These are phyloP conservation scores for Colletotrichum chlorophyti DNA, from an alignment of 2,329 filamentous ascomycete genomes.

Conservation along the genomic window DNA sequence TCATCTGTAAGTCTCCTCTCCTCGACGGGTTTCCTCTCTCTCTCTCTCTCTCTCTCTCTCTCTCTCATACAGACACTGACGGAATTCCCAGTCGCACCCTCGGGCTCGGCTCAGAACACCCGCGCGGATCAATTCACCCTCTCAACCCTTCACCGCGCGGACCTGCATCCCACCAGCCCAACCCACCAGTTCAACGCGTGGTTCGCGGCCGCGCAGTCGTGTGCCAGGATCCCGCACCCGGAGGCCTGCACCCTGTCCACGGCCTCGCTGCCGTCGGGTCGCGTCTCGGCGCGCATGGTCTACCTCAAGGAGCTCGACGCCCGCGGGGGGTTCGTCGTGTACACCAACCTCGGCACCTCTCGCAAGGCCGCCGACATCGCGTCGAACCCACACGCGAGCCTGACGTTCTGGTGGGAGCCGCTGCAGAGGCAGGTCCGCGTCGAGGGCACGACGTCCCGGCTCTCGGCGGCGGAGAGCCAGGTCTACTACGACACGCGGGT, in stretches of 20 bases:
- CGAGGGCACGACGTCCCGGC: constrained; percentile 75
- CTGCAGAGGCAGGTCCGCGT: constrained; percentile 90
- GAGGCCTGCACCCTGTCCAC: constrained; percentile 91
- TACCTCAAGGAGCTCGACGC: constrained; percentile 95
- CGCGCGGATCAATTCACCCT: constrained; percentile 80
- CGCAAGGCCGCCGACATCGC: constrained; percentile 72
- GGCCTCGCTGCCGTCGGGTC: constrained; percentile 80
- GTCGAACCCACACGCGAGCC: constrained; percentile 76
- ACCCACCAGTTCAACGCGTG: constrained; percentile 87
- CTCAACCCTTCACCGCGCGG: constrained; percentile 63
- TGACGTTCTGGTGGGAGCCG: constrained; percentile 91
- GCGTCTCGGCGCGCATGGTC: constrained; percentile 83
- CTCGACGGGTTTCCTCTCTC: background rate
- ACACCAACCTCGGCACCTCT: constrained; percentile 89
- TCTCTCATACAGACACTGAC: background rate
- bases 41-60: background rate
- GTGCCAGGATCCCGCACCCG: constrained; percentile 68
- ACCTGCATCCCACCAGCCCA: constrained; percentile 70
- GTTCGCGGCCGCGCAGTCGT: constrained; percentile 76
- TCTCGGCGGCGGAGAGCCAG: constrained; percentile 75
- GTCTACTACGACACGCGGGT: constrained; percentile 72
- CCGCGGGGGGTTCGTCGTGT: constrained; percentile 81
- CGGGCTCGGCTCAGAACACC: constrained; percentile 59
- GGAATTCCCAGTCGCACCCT: constrained; percentile 65
- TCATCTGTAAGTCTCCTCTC: constrained; percentile 52